Base-by-base conservation (phyloP, 1,284 basidiomycete species). In the Rhodotorula sp. region DNA sequence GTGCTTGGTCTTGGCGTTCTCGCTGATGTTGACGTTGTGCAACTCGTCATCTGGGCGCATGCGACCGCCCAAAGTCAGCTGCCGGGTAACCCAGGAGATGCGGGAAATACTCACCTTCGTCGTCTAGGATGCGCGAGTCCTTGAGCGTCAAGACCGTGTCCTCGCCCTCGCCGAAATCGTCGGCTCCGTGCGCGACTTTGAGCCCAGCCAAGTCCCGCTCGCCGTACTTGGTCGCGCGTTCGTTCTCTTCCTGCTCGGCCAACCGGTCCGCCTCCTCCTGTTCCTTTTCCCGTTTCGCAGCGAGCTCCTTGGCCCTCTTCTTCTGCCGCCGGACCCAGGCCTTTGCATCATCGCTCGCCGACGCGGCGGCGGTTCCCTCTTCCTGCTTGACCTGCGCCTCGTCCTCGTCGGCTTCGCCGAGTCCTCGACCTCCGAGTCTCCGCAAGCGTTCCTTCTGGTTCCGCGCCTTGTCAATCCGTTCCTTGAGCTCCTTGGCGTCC, bases 101-200 rank as follows among this genome's bases (percentile, higher is more conserved):
- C n/a, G 66, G 16, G 54, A n/a, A n/a, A 49, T 34, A 75, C 84
- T 70, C 78, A 89, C 92, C 93, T 85, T 97, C 94, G 71, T 92
- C 91, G 77, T 92, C 94, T 47, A 99, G 88, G 67, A 99, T 90
- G 50, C 91, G 88, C 78, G 89, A 90, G 80, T 99, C 97, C 86
- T 95, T 95, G 78, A 99, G 84, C 2, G 97, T 99, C 76, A 99
- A 88, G 83, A 99, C 92, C 72, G 89, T 88, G 76, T 93, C 94
- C 81, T 97, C 91, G 76, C 97, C 95, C 80, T 94, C 93, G 70
- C 89, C 90, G 81, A 97, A 86, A 72, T 87, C 90, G 70, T 95
- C 91, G 70, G 95, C 88, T 84, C 93, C 92, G 83, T 99, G 97
- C 82, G 87, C 90, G 79, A 99, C 97, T 85, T 95, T 97, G 72